These are phyloP conservation scores for Monilinia vaccinii-corymbosi DNA, from an alignment of 2,329 filamentous ascomycete genomes.

Conservation along the genomic window DNA sequence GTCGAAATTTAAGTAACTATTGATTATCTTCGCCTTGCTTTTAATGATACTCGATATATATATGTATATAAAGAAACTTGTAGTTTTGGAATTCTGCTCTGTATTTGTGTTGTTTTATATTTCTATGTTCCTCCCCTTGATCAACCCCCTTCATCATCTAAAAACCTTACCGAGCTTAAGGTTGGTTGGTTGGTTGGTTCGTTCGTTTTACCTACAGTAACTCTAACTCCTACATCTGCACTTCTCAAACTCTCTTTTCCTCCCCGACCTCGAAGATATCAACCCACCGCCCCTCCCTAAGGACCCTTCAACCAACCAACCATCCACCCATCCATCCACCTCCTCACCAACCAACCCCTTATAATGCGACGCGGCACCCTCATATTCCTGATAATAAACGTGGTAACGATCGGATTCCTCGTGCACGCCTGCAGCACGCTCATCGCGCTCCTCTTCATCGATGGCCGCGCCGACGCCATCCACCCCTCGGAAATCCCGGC, in stretches of 20 bases:
- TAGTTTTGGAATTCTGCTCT: too few species aligned
- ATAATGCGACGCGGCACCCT: constrained; percentile 29
- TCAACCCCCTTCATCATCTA: not conserved
- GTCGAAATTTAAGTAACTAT: too few species aligned
- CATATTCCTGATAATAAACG: constrained; percentile 43
- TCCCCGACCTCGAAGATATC: not conserved
- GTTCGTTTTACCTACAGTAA: not conserved
- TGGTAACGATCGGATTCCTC: constrained; percentile 54
- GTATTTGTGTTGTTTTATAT: too few species aligned
- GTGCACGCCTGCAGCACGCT: constrained; percentile 62
- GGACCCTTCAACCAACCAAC: not conserved
- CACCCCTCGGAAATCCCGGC: constrained; percentile 56
- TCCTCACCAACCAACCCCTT: not conserved
- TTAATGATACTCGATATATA: too few species aligned
- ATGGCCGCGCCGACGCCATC: constrained; percentile 59
- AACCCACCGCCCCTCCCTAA: not conserved
- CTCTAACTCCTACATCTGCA: not conserved
- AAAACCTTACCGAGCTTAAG: not conserved
- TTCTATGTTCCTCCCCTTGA: too few species aligned
- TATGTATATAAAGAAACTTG: too few species aligned
- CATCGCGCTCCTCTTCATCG: constrained; percentile 58
- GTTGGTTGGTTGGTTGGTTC: too few species aligned
- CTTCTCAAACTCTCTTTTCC: not conserved
- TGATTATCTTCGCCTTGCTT: too few species aligned
- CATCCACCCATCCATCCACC: not conserved